phyloP scores from a whole-genome alignment of 2,329 filamentous ascomycete species.

The Scolecobasidium constrictum region DNA sequence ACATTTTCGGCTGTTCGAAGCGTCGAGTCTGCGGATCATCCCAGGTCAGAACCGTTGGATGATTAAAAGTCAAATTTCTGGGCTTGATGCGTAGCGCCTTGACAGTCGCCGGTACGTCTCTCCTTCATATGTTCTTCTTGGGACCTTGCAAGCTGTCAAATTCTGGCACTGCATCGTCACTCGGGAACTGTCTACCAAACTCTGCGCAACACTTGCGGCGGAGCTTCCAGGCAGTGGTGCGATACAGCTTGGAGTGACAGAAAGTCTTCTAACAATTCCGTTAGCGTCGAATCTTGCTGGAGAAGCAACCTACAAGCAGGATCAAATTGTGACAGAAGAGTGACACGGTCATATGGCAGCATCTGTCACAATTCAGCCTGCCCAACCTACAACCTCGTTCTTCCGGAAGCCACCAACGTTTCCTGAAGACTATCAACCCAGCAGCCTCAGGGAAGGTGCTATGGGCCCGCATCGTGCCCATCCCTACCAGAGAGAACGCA shows the following conservation, averaged over 20 bases:
- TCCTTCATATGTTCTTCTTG: neutral
- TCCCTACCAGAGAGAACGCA: neutral
- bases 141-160: neutral
- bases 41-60: neutral
- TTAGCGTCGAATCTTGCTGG: no score
- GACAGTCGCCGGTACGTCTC: neutral
- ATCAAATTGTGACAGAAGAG: neutral
- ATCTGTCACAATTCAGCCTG: conserved; percentile 4
- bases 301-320: neutral
- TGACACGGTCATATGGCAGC: conserved; percentile 1
- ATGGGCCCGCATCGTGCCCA: neutral
- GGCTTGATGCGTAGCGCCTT: neutral
- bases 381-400: neutral
- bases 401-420: conserved; percentile 2
- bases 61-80: neutral
- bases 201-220: no score
- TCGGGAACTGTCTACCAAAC: neutral
- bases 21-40: neutral
- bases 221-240: no score
- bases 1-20: neutral
- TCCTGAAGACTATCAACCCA: neutral
- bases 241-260: no score
- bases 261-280: no score
- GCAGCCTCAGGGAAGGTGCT: neutral
- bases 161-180: neutral